Base-by-base conservation (phyloP, 1,284 basidiomycete genomes). In the Chalciporus sp. region DNA sequence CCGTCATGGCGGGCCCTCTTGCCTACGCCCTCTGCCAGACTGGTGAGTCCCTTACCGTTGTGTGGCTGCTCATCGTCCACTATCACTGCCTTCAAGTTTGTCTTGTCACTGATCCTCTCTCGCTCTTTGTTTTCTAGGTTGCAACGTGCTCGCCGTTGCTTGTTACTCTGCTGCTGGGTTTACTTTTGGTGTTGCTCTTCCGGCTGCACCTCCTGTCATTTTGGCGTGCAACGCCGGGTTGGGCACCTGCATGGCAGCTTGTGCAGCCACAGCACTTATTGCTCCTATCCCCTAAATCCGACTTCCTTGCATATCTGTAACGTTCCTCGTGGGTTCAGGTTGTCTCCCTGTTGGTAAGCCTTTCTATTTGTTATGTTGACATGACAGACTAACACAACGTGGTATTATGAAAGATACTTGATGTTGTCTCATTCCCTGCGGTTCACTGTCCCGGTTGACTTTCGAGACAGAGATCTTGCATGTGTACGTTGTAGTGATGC, bases 131-230 rank as follows among this genome's bases (percentile, higher is more conserved):
- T 7, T 17, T 17, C 0, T 51, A 85, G 84, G 82, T 0, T 85
- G 84, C 54, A 85, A 84, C 56, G 55, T 58, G 7, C 58, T 83
- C 1, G 81, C 61, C 0, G 79, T 81, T 0, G 68, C 80, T 0
- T 85, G 84, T 63, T 85, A 85, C 46, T 70, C 76, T 0, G 80
- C 63, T 0, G 83, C 82, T 0, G 82, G 83, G 0, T 68, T 75
- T 47, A 74, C 72, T 0, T 84, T 85, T 49, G 82, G 82, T 0
- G 73, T 73, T 4, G 77, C 82, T 12, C 59, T 81, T 9, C 56
- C 71, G 4, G 74, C 60, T 0, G 75, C 69, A 0, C 80, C 82
- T 1, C 70, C 80, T 1, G 77, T 71, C 11, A 72, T 81, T 41
- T 0, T 82, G 0, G 81, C 58, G 0, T 85, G 83, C 60, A 85